Evolutionary conservation across 176 grass and related monocot species (phyloP).

Genomic region (Chrysopogon serrulatus): DNA sequence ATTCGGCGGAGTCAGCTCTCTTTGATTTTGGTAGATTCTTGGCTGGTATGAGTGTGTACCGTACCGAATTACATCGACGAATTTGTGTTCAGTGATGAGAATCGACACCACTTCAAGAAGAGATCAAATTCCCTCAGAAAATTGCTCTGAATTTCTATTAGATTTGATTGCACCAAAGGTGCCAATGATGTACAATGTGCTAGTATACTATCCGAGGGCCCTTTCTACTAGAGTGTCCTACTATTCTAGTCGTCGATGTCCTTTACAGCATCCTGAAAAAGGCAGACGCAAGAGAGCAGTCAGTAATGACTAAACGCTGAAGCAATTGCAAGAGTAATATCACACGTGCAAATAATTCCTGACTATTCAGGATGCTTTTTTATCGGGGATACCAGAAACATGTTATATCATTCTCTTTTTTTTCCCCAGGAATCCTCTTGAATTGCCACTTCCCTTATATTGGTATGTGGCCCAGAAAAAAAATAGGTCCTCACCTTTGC

Average conservation of each 20-base stretch:
- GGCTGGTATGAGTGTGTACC: not conserved
- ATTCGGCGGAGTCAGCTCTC: not conserved
- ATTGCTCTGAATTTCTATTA: constrained; percentile 41
- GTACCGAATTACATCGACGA: not conserved
- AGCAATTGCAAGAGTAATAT: not conserved
- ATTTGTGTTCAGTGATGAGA: not conserved
- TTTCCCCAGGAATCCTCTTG: not conserved
- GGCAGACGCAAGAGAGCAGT: not conserved
- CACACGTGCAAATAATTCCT: not conserved
- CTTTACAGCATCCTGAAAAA: constrained; percentile 94
- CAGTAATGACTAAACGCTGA: not conserved
- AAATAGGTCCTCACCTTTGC: constrained; percentile 57
- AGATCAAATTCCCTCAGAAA: not conserved
- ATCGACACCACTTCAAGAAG: not conserved
- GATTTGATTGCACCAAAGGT: constrained; percentile 47
- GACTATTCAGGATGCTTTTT: not conserved
- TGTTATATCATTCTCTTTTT: not conserved
- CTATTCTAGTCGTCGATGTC: constrained; percentile 69
- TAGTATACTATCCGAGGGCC: constrained; percentile 28
- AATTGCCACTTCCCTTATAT: not conserved
- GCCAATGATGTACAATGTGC: constrained; percentile 48
- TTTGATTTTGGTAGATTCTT: not conserved
- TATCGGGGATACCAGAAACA: not conserved
- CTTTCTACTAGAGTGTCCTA: constrained; percentile 23
- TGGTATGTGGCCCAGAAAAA: not conserved